Evolutionary conservation across 2,329 filamentous ascomycete genomes (phyloP).

Genomic region (Phaeosphaeriaceae sp.): DNA sequence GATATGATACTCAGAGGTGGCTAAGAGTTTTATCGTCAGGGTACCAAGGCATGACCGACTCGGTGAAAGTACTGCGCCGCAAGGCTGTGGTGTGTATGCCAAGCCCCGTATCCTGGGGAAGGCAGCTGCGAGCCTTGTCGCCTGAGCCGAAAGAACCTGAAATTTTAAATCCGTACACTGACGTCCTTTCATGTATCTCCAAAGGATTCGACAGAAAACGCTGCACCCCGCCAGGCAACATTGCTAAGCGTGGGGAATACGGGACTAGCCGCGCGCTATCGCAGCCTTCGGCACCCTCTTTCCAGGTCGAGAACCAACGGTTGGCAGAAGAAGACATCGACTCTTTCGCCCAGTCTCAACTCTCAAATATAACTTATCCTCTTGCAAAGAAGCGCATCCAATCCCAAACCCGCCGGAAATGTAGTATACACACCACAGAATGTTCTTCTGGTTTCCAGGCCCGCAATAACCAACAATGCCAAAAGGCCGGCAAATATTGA

Average conservation of each 20-base stretch:
- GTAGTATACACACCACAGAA: conserved; percentile 1
- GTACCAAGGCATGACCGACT: too few relatives aligned
- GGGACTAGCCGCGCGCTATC: not conserved
- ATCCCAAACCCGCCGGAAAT: not conserved
- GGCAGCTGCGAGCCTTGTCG: not conserved
- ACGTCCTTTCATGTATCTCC: too few relatives aligned
- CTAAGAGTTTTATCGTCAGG: too few relatives aligned
- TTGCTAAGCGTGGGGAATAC: conserved; percentile 4
- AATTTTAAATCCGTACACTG: too few relatives aligned
- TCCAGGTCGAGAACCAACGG: too few relatives aligned
- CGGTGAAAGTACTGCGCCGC: too few relatives aligned
- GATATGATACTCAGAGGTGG: too few relatives aligned
- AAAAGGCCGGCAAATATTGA: not conserved
- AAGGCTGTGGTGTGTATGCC: not conserved
- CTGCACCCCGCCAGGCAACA: not conserved
- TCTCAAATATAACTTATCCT: not conserved
- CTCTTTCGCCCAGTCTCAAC: not conserved
- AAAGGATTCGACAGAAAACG: too few relatives aligned
- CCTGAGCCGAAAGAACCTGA: too few relatives aligned
- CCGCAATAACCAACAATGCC: not conserved
- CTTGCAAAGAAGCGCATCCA: not conserved
- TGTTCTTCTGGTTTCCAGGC: not conserved
- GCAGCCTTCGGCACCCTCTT: not conserved
- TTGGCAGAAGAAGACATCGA: too few relatives aligned
- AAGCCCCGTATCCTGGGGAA: not conserved